phyloP scores from a whole-genome alignment of 306 rosid genomes.

The Astragalus membranaceus region DNA sequence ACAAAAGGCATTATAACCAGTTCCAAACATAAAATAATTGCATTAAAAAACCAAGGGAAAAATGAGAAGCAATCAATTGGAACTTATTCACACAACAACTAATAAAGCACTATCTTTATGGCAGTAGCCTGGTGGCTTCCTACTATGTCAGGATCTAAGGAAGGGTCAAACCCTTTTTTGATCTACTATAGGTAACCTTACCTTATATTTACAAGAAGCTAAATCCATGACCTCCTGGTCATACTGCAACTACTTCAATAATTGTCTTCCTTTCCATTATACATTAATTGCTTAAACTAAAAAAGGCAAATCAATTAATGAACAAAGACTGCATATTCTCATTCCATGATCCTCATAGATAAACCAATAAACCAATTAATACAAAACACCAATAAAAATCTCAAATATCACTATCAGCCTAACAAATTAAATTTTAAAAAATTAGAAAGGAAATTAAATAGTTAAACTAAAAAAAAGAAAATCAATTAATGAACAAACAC shows the following conservation, averaged over 20 bases:
- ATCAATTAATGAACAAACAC: neutral
- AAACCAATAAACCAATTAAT: neutral
- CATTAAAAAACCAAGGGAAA: neutral
- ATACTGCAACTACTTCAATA: neutral
- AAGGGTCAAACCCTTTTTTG: neutral
- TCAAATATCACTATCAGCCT: neutral
- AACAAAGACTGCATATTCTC: neutral
- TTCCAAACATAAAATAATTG: neutral
- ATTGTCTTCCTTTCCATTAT: neutral
- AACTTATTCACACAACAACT: neutral
- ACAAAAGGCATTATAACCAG: slow-evolving; percentile 3
- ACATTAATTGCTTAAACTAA: neutral
- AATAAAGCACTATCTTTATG: neutral
- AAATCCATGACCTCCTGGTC: neutral
- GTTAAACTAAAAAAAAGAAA: neutral
- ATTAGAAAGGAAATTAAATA: neutral
- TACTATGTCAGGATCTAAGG: neutral
- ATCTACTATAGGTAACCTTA: neutral
- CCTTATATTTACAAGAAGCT: neutral
- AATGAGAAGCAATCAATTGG: neutral
- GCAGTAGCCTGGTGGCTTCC: neutral
- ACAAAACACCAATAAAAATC: neutral
- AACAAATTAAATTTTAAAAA: too few relatives aligned
- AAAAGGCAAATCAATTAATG: slow-evolving; percentile 12
- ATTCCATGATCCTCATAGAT: neutral